Percentiles rank a stretch among this genome's conserved stretches.
phyloP scores from a whole-genome alignment of 2,329 filamentous ascomycete genomes.

The Penicillium sp. region DNA sequence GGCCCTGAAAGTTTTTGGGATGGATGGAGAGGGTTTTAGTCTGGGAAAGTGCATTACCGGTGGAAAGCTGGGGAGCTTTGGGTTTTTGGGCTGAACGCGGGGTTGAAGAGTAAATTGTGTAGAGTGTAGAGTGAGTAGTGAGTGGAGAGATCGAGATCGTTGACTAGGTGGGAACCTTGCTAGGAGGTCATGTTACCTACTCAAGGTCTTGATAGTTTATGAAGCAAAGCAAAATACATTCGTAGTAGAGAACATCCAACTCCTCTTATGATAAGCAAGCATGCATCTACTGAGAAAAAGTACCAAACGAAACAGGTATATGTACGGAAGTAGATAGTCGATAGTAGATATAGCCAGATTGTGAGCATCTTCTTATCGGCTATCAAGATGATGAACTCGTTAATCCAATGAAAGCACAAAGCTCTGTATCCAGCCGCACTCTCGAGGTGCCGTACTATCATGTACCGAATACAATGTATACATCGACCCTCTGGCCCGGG shows the following conservation, averaged over 20 bases:
- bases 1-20: conserved; percentile 24
- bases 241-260: not conserved
- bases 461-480: conserved; percentile 1
- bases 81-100: not conserved
- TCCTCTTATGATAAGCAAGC: not conserved
- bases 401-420: not conserved
- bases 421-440: not conserved
- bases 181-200: not conserved
- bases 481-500: not conserved
- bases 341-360: not conserved
- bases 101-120: not conserved
- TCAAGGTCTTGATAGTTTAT: not conserved
- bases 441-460: not conserved
- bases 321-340: not conserved
- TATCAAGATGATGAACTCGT: not conserved
- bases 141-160: not conserved
- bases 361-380: not conserved
- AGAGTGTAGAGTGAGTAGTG: not conserved
- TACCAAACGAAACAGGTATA: not conserved
- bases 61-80: not conserved
- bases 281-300: not conserved
- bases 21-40: not conserved
- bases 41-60: not conserved
- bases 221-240: not conserved
- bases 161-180: not conserved